Base-by-base conservation (phyloP, 2,329 filamentous ascomycete genomes). In the Drechslerella coelobrocha region DNA sequence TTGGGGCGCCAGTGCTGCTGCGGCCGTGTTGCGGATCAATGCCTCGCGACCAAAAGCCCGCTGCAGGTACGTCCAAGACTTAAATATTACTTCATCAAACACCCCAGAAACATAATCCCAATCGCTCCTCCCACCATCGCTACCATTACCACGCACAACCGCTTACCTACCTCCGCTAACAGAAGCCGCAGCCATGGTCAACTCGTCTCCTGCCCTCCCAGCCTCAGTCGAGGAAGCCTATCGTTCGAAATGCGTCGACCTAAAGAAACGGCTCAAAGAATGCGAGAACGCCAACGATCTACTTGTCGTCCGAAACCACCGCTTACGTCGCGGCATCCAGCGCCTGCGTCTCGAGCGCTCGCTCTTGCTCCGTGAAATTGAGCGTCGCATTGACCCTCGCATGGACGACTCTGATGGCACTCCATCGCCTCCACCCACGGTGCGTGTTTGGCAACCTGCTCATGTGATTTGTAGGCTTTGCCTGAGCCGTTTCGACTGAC, bases 181-280 rank as follows among this genome's bases (percentile, higher is more conserved):
- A 23, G 10, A 45, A 21, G 14, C 17, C 50, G 2, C 43, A 63
- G 53, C 66, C 48, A 71, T 71, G 66, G 66, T 71, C 47, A 71
- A 57, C 50, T 74, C 73, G 21, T 73, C 74, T 45, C 85, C 86
- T 14, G 80, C 85, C 41, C 82, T 89, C 2, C 91, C 93, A 19
- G 93, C 94, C 14, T 96, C 92, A 14, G 92, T 97, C 73, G 93
- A 99, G 80, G 89, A 93, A 78, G 92, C 93, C 54, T 99, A 97
- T 81, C 92, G 94, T 76, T 87, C 91, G 74, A 97, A 99, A 86
- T 97, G 93, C 79, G 91, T 97, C 78, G 90, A 95, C 76, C 85
- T 99, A 21, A 95, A 95, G 81, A 89, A 91, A 76, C 89, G 94
- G 72, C 90, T 94, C 73, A 89, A 88, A 78, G 92, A 97, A 78